Evolutionary conservation across 176 grass and related monocot species (phyloP).

Genomic region (Rhynchospora tenuis): DNA sequence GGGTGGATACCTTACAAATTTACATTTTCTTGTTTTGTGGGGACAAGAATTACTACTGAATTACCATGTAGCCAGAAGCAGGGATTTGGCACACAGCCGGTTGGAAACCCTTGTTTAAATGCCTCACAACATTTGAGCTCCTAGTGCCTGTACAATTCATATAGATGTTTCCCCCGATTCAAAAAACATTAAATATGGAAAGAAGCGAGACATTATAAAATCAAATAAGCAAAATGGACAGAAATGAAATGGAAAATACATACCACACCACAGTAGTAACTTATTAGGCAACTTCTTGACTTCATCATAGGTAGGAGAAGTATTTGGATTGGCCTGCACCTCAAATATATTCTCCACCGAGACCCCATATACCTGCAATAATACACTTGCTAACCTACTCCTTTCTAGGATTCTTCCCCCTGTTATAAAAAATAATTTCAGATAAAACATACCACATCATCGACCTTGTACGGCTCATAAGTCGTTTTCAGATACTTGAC

Average conservation of each 20-base stretch:
- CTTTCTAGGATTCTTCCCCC: neutral
- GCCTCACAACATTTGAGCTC: constrained; percentile 69
- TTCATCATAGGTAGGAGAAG: constrained; percentile 47
- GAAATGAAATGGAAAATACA: neutral
- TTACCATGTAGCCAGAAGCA: constrained; percentile 81
- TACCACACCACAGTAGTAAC: constrained; percentile 87
- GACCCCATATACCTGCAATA: constrained; percentile 41
- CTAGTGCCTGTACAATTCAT: constrained; percentile 39
- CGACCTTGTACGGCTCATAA: constrained; percentile 59
- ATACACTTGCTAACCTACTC: neutral
- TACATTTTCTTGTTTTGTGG: neutral
- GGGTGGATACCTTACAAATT: neutral
- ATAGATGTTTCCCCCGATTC: neutral
- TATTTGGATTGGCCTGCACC: constrained; percentile 43
- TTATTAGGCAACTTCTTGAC: constrained; percentile 72
- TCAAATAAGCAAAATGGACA: neutral
- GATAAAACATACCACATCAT: constrained; percentile 39
- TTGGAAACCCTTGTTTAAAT: constrained; percentile 49
- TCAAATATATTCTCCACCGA: constrained; percentile 61
- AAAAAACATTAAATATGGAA: neutral
- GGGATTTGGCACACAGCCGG: constrained; percentile 66
- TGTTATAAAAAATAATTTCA: neutral
- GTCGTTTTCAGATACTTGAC: constrained; percentile 65
- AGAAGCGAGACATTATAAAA: neutral
- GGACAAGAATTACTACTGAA: neutral